A percentile compares a stretch with the other conserved stretches of the same genome.
These are phyloP conservation scores for Calamus simplicifolius DNA, from an alignment of 176 grass and related monocot genomes.

Conservation along the genomic window DNA sequence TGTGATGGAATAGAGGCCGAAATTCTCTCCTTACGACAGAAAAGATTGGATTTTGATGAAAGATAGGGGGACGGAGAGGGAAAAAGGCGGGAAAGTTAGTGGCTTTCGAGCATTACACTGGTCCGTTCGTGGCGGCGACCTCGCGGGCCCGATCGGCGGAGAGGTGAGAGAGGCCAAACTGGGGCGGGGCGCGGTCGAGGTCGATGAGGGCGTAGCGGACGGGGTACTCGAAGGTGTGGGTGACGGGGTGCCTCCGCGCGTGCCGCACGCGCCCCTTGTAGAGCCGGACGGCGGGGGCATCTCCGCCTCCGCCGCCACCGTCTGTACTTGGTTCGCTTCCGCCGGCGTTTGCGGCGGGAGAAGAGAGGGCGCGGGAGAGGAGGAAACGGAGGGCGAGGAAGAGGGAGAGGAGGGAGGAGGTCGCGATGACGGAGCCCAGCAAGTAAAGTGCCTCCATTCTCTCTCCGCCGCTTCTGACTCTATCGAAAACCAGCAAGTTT, in stretches of 20 bases:
- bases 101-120: constrained; percentile 37
- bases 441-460: constrained; percentile 61
- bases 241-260: constrained; percentile 40
- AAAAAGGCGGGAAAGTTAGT: neutral
- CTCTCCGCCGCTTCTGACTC: too few relatives aligned
- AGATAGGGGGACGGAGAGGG: neutral
- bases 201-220: constrained; percentile 73
- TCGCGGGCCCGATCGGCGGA: constrained; percentile 53
- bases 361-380: constrained; percentile 14
- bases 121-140: constrained; percentile 52
- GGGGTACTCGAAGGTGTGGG: constrained; percentile 68
- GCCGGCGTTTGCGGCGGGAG: neutral
- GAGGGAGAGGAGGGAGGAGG: constrained; percentile 32
- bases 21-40: neutral
- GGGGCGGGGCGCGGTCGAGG: constrained; percentile 37
- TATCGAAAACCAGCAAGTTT: too few relatives aligned
- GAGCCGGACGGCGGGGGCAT: constrained; percentile 9
- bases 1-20: too few relatives aligned
- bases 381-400: constrained; percentile 28
- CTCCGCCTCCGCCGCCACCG: neutral
- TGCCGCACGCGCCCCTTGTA: constrained; percentile 76
- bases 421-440: constrained; percentile 33
- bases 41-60: constrained; percentile 4
- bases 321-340: neutral
- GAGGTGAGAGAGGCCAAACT: constrained; percentile 27